phyloP scores from a whole-genome alignment of 2,329 filamentous ascomycete species.

The Cladosporium velox region DNA sequence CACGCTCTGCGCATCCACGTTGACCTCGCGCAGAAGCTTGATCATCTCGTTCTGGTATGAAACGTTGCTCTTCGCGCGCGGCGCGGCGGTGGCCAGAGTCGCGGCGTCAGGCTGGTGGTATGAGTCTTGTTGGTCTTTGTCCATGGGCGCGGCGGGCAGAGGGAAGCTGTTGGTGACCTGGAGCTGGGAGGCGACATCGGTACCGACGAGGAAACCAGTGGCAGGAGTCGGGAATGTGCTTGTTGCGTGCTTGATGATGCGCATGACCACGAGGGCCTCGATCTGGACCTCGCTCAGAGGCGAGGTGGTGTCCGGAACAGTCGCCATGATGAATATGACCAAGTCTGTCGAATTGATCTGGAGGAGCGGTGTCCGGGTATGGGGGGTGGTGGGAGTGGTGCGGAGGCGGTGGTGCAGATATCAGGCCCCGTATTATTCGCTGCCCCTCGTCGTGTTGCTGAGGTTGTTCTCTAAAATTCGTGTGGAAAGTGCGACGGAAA shows the following conservation, averaged over 20 bases:
- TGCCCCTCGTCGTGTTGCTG: slow-evolving; percentile 6
- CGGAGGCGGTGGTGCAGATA: slow-evolving; percentile 10
- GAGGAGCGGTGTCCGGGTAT: slow-evolving; percentile 5
- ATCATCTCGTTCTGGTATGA: slow-evolving; percentile 96
- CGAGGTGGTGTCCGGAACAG: slow-evolving; percentile 58
- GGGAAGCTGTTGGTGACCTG: slow-evolving; percentile 95
- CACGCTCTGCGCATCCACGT: slow-evolving; percentile 95
- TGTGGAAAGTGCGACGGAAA: slow-evolving; percentile 8
- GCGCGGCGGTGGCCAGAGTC: slow-evolving; percentile 79
- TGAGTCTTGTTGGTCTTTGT: slow-evolving; percentile 63
- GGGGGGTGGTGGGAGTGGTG: neutral
- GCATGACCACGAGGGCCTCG: slow-evolving; percentile 95
- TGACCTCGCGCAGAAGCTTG: slow-evolving; percentile 92
- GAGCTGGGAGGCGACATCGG: slow-evolving; percentile 79
- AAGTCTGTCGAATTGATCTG: slow-evolving; percentile 6
- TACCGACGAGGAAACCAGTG: slow-evolving; percentile 87
- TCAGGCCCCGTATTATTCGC: slow-evolving; percentile 11
- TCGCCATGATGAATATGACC: slow-evolving; percentile 30
- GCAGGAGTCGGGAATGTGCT: slow-evolving; percentile 84
- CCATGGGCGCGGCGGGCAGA: slow-evolving; percentile 76
- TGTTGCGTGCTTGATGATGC: slow-evolving; percentile 95
- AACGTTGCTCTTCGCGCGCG: slow-evolving; percentile 86
- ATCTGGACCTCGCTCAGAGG: slow-evolving; percentile 72
- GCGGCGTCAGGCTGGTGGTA: slow-evolving; percentile 74
- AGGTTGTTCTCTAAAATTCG: slow-evolving; percentile 11